These are phyloP conservation scores for Talaromyces amestolkiae DNA, from an alignment of 2,329 filamentous ascomycete genomes.

Conservation along the genomic window DNA sequence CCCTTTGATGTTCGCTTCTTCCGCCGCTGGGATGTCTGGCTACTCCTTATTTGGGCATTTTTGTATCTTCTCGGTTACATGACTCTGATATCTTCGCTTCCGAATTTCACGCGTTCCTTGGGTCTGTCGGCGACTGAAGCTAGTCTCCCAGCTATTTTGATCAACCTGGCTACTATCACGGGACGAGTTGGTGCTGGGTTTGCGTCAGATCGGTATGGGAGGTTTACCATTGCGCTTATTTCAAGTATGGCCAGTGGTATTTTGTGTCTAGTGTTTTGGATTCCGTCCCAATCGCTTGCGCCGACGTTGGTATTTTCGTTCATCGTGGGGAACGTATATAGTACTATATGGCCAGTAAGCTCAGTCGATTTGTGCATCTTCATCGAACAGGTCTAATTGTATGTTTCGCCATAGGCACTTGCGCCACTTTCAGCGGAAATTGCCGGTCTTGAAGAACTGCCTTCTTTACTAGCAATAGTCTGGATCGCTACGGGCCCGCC, in stretches of 20 bases:
- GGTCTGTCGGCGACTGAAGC: neutral
- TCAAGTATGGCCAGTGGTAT: neutral
- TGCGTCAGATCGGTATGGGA: neutral
- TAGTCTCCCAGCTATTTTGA: neutral
- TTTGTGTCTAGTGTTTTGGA: neutral
- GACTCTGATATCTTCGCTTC: neutral
- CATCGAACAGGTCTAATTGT: neutral
- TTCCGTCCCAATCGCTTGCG: neutral
- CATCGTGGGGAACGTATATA: constrained; percentile 1
- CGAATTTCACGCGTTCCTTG: neutral
- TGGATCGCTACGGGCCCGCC: neutral
- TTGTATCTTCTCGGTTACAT: constrained; percentile 5
- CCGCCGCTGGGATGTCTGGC: neutral
- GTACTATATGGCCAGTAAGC: neutral
- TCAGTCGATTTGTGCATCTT: neutral
- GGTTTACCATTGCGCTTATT: neutral
- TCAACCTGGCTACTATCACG: neutral
- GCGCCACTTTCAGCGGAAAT: neutral
- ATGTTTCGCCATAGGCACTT: neutral
- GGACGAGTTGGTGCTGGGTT: neutral
- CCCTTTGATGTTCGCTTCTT: neutral
- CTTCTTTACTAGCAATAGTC: constrained; percentile 1
- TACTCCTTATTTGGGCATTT: neutral
- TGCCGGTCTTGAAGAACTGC: neutral
- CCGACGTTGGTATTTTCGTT: neutral